Evolutionary conservation across 768 basidiomycete species (phyloP), one percentile per base, ranked within the genome.

Genomic region (Tylopilus vinaceipallidus): DNA sequence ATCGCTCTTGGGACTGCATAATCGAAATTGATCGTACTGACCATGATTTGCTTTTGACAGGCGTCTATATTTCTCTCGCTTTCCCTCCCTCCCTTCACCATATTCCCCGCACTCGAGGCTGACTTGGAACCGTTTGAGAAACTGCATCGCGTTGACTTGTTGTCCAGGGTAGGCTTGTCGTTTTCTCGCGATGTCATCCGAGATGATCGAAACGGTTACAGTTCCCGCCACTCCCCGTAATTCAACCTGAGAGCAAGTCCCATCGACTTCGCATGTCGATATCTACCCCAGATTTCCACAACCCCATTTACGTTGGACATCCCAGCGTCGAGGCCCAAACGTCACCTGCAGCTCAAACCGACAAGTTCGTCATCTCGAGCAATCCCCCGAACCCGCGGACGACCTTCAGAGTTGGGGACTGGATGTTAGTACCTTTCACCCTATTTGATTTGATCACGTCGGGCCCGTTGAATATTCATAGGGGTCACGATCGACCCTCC

Each of bases 341-440:
- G 9, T 29, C 45, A 0, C 27, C 42, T 4, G 12, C 20, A 1
- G 8, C 50, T 16, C 66, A 63, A 11, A 36, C 52, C 3, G 62
- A 68, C 39, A 76, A 77, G 29, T 84, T 81, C 52, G 74, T 80
- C 5, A 72, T 86, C 45, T 88, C 85, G 16, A 80, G 65, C 57
- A 88, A 87, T 55, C 86, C 86, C 6, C 86, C 86, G 12, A 88
- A 86, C 61, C 81, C 83, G 13, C 76, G 78, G 58, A 80, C 78
- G 3, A 80, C 73, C 57, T 88, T 87, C 65, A 74, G 86, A 57
- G 70, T 77, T 5, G 86, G 86, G 14, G 86, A 88, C 61, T 88
- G 86, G 86, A 85, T 88, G 85, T 87, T 62, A 71, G 85, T 81
- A 19, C 57, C 36, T 55, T 52, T 30, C 40, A 39, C 36, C n/a